Base-by-base conservation (phyloP, 805 yeast species). In the Candida xyloterini region DNA sequence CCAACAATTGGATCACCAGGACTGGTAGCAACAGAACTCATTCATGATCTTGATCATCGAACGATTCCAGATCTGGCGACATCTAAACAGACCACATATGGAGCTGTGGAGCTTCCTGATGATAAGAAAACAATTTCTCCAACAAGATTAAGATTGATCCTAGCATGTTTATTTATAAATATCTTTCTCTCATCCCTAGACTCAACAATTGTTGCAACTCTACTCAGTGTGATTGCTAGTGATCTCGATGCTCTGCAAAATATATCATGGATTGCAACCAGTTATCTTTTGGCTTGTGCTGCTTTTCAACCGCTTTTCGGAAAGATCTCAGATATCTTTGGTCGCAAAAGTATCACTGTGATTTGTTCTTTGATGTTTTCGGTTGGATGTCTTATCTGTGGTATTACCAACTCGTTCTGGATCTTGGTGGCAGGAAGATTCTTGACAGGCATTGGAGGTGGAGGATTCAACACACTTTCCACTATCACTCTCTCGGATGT, bases 401-500 rank as follows among this genome's bases (percentile, higher is more conserved):
- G 71, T 7, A 26, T 68, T 1, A 74, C 61, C 48, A 22, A 58
- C 57, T 40, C 70, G 61, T 51, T 71, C 52, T 25, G 67, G 68
- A n/a, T 62, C 56, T 60, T 78, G 60, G 55, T 74, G 52, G 45
- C 74, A 21, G 84, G 84, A 4, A 67, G 87, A 52, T 78, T 86
- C 45, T 68, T 88, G 35, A 80, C 95, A 18, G 96, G 96, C 14
- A 73, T 84, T 40, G 42, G 42, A 10, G 42, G 42, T 13, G 42
- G 42, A 10, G 96, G 96, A 1, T 74, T 88, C 54, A 77, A 81
- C 35, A 73, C 90, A 0, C 65, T 87, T 50, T 75, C 86, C 13
- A 81, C 95, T 6, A 83, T 88, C 42, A 73, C 89, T 2, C 73
- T 83, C 51, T 77, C 86, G 20, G 96, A 88, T 60, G 66, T 86